Conservation (phyloP, 208 protist species). For the Trypanosoma brucei region DNA sequence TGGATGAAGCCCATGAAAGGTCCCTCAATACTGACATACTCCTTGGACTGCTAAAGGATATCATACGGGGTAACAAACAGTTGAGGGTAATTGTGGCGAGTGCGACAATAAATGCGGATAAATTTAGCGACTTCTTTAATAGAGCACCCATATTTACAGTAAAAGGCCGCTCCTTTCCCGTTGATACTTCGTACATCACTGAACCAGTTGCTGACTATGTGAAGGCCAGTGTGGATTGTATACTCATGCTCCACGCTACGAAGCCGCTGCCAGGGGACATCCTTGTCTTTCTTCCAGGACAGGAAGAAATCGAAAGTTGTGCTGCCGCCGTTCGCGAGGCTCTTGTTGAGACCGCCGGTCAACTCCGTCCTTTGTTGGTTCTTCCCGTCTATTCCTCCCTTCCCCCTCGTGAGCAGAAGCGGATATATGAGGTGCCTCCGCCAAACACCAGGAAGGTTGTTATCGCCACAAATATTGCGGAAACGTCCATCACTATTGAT, state of each 20-base stretch:
- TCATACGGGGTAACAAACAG: conserved; percentile 77
- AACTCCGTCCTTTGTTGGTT: conserved; percentile 90
- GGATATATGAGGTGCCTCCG: conserved; percentile 97
- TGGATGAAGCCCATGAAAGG: conserved; percentile 99
- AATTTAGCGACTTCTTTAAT: conserved; percentile 97
- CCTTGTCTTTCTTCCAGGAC: conserved; percentile 99
- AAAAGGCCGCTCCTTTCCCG: conserved; percentile 96
- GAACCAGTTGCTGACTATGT: conserved; percentile 97
- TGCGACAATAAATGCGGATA: conserved; percentile 98
- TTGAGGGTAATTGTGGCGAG: conserved; percentile 97
- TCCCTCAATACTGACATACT: conserved; percentile 95
- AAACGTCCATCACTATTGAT: conserved; percentile 99
- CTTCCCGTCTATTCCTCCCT: conserved; percentile 98
- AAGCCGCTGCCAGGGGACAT: conserved; percentile 96
- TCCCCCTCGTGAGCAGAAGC: conserved; percentile 95
- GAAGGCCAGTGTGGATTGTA: conserved; percentile 94
- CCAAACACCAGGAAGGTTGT: conserved; percentile 92
- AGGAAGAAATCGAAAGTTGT: conserved; percentile 97
- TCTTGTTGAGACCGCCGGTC: conserved; percentile 38
- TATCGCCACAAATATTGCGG: conserved; percentile 99
- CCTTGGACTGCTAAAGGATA: conserved; percentile 82
- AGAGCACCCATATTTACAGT: conserved; percentile 93
- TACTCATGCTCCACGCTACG: conserved; percentile 84
- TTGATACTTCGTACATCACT: conserved; percentile 94
- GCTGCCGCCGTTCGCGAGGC: conserved; percentile 60